These are phyloP conservation scores for Pyrenophora seminiperda DNA, from an alignment of 2,329 filamentous ascomycete species.

Conservation along the genomic window DNA sequence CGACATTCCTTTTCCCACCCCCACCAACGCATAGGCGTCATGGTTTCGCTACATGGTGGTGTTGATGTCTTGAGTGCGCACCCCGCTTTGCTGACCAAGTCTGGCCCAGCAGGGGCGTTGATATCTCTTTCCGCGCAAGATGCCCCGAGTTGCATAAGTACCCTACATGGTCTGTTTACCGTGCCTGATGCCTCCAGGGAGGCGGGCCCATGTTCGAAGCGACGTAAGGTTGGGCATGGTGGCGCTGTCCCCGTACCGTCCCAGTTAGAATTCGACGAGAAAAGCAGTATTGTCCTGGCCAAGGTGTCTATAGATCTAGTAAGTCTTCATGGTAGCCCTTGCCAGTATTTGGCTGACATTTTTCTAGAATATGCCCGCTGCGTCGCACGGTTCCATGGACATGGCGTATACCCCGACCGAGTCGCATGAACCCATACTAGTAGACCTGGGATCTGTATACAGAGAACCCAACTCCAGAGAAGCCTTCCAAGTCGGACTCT, in stretches of 20 bases:
- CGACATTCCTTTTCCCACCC: background rate
- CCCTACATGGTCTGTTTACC: constrained; percentile 26
- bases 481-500: constrained; percentile 27
- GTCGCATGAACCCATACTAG: constrained; percentile 9
- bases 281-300: constrained; percentile 38
- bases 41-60: constrained; percentile 27
- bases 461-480: constrained; percentile 5
- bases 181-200: constrained; percentile 1
- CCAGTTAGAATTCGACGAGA: constrained; percentile 14
- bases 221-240: constrained; percentile 31
- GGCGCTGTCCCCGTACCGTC: background rate
- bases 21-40: constrained; percentile 7
- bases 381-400: constrained; percentile 2
- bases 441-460: constrained; percentile 34
- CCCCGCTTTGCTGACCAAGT: background rate
- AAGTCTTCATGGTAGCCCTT: constrained; percentile 7
- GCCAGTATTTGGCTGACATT: constrained; percentile 7
- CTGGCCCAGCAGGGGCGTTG: background rate
- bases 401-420: background rate
- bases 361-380: constrained; percentile 6
- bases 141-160: constrained; percentile 15
- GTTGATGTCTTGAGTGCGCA: constrained; percentile 22
- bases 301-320: constrained; percentile 36
- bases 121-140: constrained; percentile 14
- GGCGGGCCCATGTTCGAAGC: constrained; percentile 33